phyloP scores from a whole-genome alignment of 2,329 filamentous ascomycete species.

The Penicillium sp. region DNA sequence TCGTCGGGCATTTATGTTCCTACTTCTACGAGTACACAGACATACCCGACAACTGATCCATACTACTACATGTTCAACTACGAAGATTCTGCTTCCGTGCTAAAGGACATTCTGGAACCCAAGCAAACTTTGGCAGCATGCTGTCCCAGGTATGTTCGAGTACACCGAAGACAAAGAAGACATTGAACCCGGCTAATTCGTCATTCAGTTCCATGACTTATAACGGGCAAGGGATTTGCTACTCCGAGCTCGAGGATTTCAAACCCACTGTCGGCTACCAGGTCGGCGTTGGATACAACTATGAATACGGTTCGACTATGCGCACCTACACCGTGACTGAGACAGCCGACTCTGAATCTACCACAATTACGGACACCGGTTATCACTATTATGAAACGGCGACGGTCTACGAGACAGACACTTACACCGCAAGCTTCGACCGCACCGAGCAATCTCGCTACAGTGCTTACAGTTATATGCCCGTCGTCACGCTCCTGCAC shows the following conservation, averaged over 20 bases:
- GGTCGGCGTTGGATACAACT: background rate
- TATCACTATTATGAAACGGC: background rate
- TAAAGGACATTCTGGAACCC: constrained; percentile 4
- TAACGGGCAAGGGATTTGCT: background rate
- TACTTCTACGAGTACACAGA: background rate
- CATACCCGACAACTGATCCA: background rate
- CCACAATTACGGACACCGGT: background rate
- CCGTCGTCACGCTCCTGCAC: constrained; percentile 12
- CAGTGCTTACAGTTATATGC: background rate
- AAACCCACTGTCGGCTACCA: background rate
- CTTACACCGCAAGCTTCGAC: background rate
- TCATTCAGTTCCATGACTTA: background rate
- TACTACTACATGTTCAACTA: background rate
- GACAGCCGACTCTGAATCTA: too few species aligned
- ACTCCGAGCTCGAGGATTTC: background rate
- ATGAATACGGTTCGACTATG: background rate
- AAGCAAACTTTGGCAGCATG: constrained; percentile 11
- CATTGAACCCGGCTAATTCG: background rate
- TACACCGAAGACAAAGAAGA: background rate
- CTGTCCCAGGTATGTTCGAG: constrained; percentile 12
- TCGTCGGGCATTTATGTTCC: constrained; percentile 2
- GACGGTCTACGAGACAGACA: background rate
- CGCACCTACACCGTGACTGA: background rate
- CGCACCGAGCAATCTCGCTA: background rate
- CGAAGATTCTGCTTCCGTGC: background rate